These are phyloP conservation scores for Coemansia sp. DNA, from an alignment of 192 early-diverging fungal genomes.

Conservation along the genomic window DNA sequence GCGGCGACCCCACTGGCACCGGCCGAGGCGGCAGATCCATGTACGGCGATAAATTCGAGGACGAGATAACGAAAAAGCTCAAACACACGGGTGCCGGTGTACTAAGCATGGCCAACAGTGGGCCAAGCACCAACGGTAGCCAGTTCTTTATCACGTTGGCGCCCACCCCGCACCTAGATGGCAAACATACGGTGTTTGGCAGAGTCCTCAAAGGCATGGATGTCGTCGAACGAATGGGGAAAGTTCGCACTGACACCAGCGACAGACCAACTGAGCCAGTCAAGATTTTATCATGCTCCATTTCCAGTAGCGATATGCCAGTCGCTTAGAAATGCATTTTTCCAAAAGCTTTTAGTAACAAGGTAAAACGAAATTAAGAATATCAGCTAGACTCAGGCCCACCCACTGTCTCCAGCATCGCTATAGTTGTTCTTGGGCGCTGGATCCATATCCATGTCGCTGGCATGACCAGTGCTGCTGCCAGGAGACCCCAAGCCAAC, in stretches of 20 bases:
- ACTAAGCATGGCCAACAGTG: constrained; percentile 95
- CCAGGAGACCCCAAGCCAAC: constrained; percentile 8
- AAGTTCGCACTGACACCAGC: constrained; percentile 62
- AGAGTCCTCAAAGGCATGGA: constrained; percentile 77
- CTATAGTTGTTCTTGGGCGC: neutral
- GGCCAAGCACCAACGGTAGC: constrained; percentile 86
- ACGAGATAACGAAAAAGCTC: constrained; percentile 67
- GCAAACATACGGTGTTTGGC: constrained; percentile 95
- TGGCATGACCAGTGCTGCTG: constrained; percentile 20
- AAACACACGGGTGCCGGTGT: constrained; percentile 82
- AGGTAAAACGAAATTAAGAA: neutral
- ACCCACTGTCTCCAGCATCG: neutral
- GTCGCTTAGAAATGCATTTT: neutral
- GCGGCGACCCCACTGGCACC: constrained; percentile 94
- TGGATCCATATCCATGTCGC: constrained; percentile 23
- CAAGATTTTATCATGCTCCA: constrained; percentile 10
- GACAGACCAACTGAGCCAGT: constrained; percentile 56
- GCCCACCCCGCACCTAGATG: constrained; percentile 69
- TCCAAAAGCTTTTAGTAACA: neutral
- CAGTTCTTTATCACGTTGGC: constrained; percentile 73
- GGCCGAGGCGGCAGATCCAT: constrained; percentile 82
- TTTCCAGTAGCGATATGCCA: neutral
- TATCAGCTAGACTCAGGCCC: neutral
- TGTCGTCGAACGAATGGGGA: constrained; percentile 74
- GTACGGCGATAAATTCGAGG: constrained; percentile 66